A percentile compares a stretch with the other conserved stretches of the same genome.
phyloP scores from a whole-genome alignment of 345 rosid genomes.

The Bruguiera sexangula region DNA sequence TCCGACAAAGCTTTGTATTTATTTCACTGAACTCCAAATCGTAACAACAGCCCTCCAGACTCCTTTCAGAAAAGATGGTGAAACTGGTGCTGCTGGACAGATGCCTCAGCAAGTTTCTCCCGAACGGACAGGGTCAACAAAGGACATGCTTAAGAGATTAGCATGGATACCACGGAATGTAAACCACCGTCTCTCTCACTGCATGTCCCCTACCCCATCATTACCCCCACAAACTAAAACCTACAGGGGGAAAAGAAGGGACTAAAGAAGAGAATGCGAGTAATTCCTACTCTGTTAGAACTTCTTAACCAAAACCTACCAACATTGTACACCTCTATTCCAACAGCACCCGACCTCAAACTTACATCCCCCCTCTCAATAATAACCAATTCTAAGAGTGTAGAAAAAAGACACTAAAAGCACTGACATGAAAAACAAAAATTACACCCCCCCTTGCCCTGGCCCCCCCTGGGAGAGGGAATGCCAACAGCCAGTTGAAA shows the following conservation, averaged over 20 bases:
- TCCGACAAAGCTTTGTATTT: neutral
- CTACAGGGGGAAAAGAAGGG: neutral
- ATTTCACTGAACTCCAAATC: neutral
- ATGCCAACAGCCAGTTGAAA: constrained; percentile 12
- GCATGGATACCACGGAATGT: neutral
- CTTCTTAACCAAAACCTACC: constrained; percentile 20
- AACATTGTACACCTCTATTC: constrained; percentile 25
- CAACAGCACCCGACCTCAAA: too few species aligned
- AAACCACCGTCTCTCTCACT: neutral
- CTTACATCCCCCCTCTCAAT: constrained; percentile 12
- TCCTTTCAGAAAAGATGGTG: neutral
- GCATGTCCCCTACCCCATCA: neutral
- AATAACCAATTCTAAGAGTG: constrained; percentile 23
- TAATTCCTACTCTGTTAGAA: constrained; percentile 27
- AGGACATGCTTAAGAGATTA: neutral
- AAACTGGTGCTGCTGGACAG: neutral
- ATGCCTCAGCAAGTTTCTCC: too few species aligned
- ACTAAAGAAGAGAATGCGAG: neutral
- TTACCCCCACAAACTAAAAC: neutral
- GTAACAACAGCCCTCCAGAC: neutral
- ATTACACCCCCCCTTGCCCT: neutral
- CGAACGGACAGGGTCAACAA: neutral
- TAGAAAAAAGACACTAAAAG: constrained; percentile 12
- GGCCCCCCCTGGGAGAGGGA: constrained; percentile 9
- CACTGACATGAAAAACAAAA: neutral